Evolutionary conservation across 2,329 filamentous ascomycete species (phyloP), one percentile per base, ranked within the genome.

Genomic region (Colletotrichum destructivum): DNA sequence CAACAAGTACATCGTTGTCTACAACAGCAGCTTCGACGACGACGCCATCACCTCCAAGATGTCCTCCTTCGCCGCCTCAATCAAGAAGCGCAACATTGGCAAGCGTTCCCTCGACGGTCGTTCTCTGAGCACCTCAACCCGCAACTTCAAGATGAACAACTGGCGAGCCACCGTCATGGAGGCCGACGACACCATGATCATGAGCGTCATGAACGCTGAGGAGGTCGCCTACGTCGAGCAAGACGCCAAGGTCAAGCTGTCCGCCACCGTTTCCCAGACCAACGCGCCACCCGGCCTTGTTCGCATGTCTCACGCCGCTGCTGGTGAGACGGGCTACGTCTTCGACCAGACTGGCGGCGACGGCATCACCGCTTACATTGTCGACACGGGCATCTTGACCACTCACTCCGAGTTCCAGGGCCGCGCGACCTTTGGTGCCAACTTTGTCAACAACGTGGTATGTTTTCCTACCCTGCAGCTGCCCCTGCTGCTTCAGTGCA

Each of bases 1-100:
- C 46, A 86, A 88, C 81, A 83, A 84, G 60, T 92, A 90, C 80
- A 91, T 92, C 73, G 89, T 92, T 66, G 89, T 92, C 69, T 92
- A 91, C 83, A 89, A 91, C 79, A 83, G 83, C 74, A 86, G 84
- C 66, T 86, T 85, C 75, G 82, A 81, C 73, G 81, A 85, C 26
- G 84, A 84, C 18, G 81, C 82, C 47, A 86, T 91, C 75, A 79
- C 82, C 47, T 81, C 84, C 60, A 87, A 89, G 78, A 81, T 88
- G 76, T 79, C 82, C 42, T 82, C 80, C 67, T 84, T 90, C 76
- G 84, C 82, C 68, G 77, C 83, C 52, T 79, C 85, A 55, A 79
- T 92, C 67, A 82, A 86, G 78, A 90, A 88, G 81, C 88, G 88
- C 75, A 90, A 90, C 78, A 75, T 90, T 56, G 81, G 81, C 78